Evolutionary conservation across 208 protist species (phyloP), one percentile per base, ranked within the genome.

Genomic region (Leishmania martiniquensis): DNA sequence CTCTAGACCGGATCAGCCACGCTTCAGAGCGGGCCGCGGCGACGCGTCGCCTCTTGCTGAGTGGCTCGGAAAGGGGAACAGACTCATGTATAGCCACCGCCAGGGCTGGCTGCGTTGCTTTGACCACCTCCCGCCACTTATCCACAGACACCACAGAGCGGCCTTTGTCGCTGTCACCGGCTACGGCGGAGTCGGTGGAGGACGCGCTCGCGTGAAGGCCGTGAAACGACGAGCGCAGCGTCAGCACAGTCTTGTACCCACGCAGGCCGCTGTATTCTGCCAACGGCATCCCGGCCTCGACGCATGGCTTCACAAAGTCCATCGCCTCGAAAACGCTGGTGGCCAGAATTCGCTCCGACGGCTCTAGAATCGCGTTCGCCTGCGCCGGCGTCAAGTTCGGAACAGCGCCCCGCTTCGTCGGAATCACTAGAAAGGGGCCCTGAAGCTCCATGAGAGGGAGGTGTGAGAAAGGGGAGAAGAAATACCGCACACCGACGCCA

Each of bases 281-380:
- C 77, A 92, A 82, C 0, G 81, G 49, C 45, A 87, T 77, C n/a
- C 81, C 12, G 17, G 87, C 67, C 37, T 83, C 77, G 32, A 65
- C 71, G 51, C 89, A 95, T 7, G 88, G 78, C 42, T 52, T 51
- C 29, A 85, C 82, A 77, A 90, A 93, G 47, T 92, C 86, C 15
- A 76, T 59, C 49, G 93, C 91, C 51, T 97, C 93, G 67, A 97
- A 91, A 0, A 93, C 82, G 29, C 87, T 93, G 4, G 93, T 66
- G 68, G 82, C 83, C 9, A 97, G 59, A 47, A 94, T 65, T 54
- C 89, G 81, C 74, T 97, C 93, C 9, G 91, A 83, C 25, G 83
- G 80, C 32, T 76, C 49, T 17, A 95, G 72, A 85, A 97, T 94
- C 0, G 37, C 75, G n/a, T 86, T 62, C 22, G 78, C 75, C 77